Conservation (phyloP, 169 alveolate genomes). For the Plasmodium cynomolgi region DNA sequence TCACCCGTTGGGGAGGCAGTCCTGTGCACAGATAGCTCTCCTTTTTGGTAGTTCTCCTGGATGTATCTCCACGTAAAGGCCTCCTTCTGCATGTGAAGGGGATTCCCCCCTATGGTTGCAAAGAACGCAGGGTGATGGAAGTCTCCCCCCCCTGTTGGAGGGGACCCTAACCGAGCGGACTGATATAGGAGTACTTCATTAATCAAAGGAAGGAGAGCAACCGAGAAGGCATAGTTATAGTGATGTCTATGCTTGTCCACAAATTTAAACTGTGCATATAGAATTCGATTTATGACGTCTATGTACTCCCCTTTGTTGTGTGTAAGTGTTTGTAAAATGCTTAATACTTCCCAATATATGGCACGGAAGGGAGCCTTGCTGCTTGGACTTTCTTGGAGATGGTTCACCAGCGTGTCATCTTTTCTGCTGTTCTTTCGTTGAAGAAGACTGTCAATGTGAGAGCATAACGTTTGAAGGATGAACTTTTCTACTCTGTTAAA, state of each 20-base stretch:
- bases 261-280: conserved; percentile 1
- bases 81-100: conserved; percentile 56
- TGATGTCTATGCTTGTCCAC: conserved; percentile 36
- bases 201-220: conserved; percentile 18
- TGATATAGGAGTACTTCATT: conserved; percentile 26
- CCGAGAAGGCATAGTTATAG: conserved; percentile 50
- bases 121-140: background rate
- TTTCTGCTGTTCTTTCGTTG: background rate
- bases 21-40: no score
- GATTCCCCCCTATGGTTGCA: background rate
- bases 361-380: conserved; percentile 19
- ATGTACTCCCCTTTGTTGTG: conserved; percentile 12
- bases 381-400: background rate
- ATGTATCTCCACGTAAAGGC: conserved; percentile 27
- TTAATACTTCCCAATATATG: conserved; percentile 34
- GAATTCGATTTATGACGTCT: conserved; percentile 18
- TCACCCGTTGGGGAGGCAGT: background rate
- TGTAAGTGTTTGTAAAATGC: conserved; percentile 23
- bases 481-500: background rate
- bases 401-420: background rate
- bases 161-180: background rate
- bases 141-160: background rate
- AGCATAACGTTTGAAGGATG: conserved; percentile 27
- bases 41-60: conserved; percentile 26
- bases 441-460: conserved; percentile 5